Evolutionary conservation across 1,139 yeast species (phyloP), one percentile per base, ranked within the genome.

Genomic region (Suhomyces coccinellae): DNA sequence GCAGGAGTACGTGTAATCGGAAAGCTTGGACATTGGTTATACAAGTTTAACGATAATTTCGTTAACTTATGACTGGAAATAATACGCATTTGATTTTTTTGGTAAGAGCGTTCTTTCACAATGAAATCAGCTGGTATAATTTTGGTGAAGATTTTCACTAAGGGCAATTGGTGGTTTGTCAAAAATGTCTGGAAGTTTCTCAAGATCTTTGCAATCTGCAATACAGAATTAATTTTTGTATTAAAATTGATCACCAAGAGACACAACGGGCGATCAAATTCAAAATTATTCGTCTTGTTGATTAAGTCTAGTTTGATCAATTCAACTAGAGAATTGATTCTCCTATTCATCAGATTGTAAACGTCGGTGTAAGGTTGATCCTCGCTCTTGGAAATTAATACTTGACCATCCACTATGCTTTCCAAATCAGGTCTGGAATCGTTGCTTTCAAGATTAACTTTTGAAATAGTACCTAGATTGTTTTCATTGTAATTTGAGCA

Each of bases 41-140:
- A 91, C 4, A 89, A 64, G 28, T 78, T 73, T 59, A 86, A 65
- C 2, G 90, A 76, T 6, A 87, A 52, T 42, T 73, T 73, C 2
- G 80, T 67, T 32, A 82, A 59, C 30, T 69, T 69, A 38, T 65
- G 63, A 46, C 73, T 77, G 3, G 90, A 78, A 1, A 80, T 66
- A 26, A 80, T 66, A 12, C 76, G 72, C 27, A 76, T 58, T 2
- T 75, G 67, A 14, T 76, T 76, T 15, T 20, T 29, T 37, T 66
- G 64, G 32, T 67, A 67, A 2, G 57, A 49, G 3, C 50, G 31
- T 35, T 58, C 58, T 16, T 79, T 75, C 29, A 82, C 74, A 17
- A 75, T 54, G 36, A 74, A 69, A 5, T 75, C 71, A 14, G 79
- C 64, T 1, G 91, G 87, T 4, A 88, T 61, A 3, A 84, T 67